Conservation (phyloP, 2,329 filamentous ascomycete species). For the Aspergillus eucalypticola region DNA sequence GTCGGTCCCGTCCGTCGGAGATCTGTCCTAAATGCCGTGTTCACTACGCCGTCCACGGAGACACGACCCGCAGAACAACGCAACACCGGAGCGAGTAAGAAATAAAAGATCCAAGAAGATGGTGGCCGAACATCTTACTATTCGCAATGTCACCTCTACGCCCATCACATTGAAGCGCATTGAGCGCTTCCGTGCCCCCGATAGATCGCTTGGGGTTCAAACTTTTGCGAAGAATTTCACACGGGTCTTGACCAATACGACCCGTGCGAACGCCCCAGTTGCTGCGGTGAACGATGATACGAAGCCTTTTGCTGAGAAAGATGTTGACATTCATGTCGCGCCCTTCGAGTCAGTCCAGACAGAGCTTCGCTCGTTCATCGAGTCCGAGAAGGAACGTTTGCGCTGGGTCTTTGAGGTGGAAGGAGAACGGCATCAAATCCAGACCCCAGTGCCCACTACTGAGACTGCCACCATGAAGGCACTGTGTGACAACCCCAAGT, state of each 20-base stretch:
- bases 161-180: constrained; percentile 71
- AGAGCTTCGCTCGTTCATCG: constrained; percentile 61
- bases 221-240: constrained; percentile 52
- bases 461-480: constrained; percentile 63
- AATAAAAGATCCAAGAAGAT: constrained; percentile 20
- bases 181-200: constrained; percentile 68
- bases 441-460: constrained; percentile 64
- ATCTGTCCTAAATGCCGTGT: background rate
- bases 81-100: background rate
- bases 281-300: constrained; percentile 52
- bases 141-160: constrained; percentile 79
- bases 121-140: constrained; percentile 56
- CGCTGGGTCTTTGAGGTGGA: constrained; percentile 70
- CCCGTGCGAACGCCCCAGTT: constrained; percentile 46
- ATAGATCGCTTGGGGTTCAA: constrained; percentile 40
- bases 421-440: constrained; percentile 69
- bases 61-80: background rate
- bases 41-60: background rate
- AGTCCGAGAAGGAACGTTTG: constrained; percentile 63
- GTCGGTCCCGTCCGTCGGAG: background rate
- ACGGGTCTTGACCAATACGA: constrained; percentile 44
- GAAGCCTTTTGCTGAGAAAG: constrained; percentile 61
- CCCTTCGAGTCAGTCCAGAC: constrained; percentile 69
- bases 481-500: constrained; percentile 53
- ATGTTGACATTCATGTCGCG: constrained; percentile 63